phyloP scores from a whole-genome alignment of 1,284 basidiomycete species.

The Amylostereum areolatum region DNA sequence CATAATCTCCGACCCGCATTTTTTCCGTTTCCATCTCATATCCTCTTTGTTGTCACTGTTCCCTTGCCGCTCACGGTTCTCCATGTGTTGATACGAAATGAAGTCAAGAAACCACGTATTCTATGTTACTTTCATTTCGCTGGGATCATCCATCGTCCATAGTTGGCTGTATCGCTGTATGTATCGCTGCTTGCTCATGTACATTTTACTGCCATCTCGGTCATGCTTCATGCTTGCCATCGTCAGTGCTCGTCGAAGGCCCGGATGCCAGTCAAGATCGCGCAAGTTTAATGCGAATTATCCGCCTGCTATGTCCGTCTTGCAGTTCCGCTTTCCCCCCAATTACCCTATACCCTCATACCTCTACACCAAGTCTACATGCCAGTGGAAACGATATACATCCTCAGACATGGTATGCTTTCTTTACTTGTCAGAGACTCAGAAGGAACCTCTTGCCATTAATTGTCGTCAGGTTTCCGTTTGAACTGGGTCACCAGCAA shows the following conservation, averaged over 20 bases:
- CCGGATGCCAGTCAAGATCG: no score
- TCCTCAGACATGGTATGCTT: conserved; percentile 68
- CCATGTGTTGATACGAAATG: background rate
- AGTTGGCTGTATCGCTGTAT: no score
- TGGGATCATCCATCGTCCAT: no score
- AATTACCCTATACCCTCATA: background rate
- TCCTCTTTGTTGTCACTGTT: conserved; percentile 1
- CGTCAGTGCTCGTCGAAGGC: background rate
- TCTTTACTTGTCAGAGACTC: background rate
- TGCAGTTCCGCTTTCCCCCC: no score
- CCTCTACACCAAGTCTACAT: conserved; percentile 10
- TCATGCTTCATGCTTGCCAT: background rate
- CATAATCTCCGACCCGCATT: conserved; percentile 7
- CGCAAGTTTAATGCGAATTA: no score
- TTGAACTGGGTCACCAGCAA: conserved; percentile 63
- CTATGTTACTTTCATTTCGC: no score
- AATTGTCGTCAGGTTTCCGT: conserved; percentile 51
- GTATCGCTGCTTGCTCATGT: background rate
- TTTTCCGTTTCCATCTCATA: conserved; percentile 4
- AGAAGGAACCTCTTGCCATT: no score
- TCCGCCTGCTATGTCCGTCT: no score
- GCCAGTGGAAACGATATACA: conserved; percentile 66
- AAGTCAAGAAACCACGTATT: background rate
- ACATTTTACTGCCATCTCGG: background rate
- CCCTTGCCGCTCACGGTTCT: background rate